Base-by-base conservation (phyloP, 345 rosid species). In the Eucalyptus urophylla region DNA sequence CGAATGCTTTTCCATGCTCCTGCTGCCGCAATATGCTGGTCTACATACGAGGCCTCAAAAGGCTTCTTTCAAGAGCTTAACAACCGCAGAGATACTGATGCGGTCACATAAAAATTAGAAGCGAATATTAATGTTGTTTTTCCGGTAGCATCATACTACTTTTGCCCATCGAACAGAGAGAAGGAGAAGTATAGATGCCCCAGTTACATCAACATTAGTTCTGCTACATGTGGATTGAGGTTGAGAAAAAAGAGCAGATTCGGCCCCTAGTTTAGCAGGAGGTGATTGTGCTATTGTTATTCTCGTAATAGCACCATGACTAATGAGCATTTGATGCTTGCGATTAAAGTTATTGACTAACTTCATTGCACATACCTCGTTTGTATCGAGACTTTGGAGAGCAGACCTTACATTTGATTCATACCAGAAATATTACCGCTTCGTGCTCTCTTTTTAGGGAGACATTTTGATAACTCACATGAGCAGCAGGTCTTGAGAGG, bases 1-100 rank as follows among this genome's bases (percentile, higher is more conserved):
- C 92, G 99, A 94, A 98, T 96, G 98, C 95, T 98, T 51, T 98
- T 98, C 94, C 99, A 98, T 89, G 99, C 99, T 69, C 99, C 99
- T 33, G 99, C 99, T 88, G 99, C 99, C 49, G 99, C 99, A 5
- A 98, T 97, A 88, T 96, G 99, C 90, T 98, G 99, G 99, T 95
- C 99, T 27, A 95, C 96, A 11, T 98, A 98, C 83, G 99, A 98
- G 93, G 93, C 96, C 21, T 92, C 92, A 14, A 98, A 98, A 90
- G 76, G 93, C 37, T 97, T 97, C 90, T 98, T 98, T 87, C 93
- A 94, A 86, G 93, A 95, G 86, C 89, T 93, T 88, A 95, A 95
- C 44, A 19, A 69, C 83, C 14, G 83, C 25, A 37, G 27, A 21
- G 83, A 37, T 72, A 10, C 12, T 12, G 24, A 69, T 69, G 80